Evolutionary conservation across 2,329 filamentous ascomycete genomes (phyloP), one percentile per base, ranked within the genome.

Genomic region (Aphanoascus verrucosus): DNA sequence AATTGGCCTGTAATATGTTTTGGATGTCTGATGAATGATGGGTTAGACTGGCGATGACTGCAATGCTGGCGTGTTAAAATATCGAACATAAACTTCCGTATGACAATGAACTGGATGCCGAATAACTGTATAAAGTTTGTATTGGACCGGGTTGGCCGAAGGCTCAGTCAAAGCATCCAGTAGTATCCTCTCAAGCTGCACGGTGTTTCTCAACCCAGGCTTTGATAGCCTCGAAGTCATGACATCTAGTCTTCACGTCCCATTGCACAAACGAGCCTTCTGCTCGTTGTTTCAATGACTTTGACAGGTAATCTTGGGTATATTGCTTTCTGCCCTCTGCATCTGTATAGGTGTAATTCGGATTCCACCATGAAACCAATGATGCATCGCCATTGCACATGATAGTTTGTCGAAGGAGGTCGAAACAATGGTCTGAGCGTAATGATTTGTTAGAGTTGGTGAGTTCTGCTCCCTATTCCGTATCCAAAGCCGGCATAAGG

Each of bases 381-480:
- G 55, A 56, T 2, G 43, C 44, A 19, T 59, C 57, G 20, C 49
- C 55, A 20, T 47, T 53, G 45, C 56, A 57, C 34, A 57, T 46
- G 17, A 59, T 54, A 1, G 51, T 49, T 57, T 57, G 57, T 15
- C 56, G 57, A 37, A 59, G 49, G 38, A 59, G 42, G 46, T 59
- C 57, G 35, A 58, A 52, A 46, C 55, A 57, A 46, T 58, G 55
- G 40, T 57, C 57, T 58, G 31, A n/a, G 37, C 5, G 41, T 17
- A 37, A 6, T 14, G 6, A 42, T 23, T 50, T 20, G 11, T 54
- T 35, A 49, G 44, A 14, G 6, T 28, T 28, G 19, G 5, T 15
- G 28, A 9, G 6, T 12, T 8, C 23, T 9, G 19, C 11, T 41
- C 20, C 4, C 14, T 12, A 6, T 19, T 17, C 14, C 12, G 45